phyloP scores from a whole-genome alignment of 2,329 filamentous ascomycete species.

The Fusarium verticillioides region DNA sequence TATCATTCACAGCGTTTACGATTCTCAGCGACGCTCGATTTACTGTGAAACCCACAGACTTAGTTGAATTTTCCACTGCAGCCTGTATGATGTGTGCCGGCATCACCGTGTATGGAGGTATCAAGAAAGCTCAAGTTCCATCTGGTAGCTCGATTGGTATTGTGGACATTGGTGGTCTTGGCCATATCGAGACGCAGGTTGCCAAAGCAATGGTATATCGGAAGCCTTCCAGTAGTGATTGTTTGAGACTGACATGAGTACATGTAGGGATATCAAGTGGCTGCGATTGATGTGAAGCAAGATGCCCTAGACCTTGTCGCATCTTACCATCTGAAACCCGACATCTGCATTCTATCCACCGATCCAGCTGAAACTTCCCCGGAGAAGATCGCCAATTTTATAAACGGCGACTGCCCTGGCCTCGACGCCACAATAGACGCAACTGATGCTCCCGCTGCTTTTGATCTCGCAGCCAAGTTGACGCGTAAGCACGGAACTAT shows the following conservation, averaged over 20 bases:
- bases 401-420: background rate
- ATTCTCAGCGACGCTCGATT: background rate
- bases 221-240: fast-evolving
- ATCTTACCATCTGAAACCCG: constrained; percentile 1
- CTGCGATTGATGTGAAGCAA: constrained; percentile 2
- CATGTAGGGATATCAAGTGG: background rate
- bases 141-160: constrained; percentile 1
- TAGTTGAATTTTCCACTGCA: background rate
- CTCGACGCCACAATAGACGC: background rate
- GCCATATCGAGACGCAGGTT: background rate
- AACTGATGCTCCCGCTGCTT: background rate
- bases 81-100: constrained; percentile 12
- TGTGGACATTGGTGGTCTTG: constrained; percentile 3
- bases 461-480: background rate
- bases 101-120: background rate
- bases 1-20: background rate
- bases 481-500: constrained; percentile 21
- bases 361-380: background rate
- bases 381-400: background rate
- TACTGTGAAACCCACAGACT: background rate
- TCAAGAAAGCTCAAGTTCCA: constrained; percentile 4
- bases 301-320: background rate
- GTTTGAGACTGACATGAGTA: background rate
- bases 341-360: background rate
- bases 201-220: constrained; percentile 4